Base-by-base conservation (phyloP, 148 eudicot genomes). In the Dianthus caryophyllus region DNA sequence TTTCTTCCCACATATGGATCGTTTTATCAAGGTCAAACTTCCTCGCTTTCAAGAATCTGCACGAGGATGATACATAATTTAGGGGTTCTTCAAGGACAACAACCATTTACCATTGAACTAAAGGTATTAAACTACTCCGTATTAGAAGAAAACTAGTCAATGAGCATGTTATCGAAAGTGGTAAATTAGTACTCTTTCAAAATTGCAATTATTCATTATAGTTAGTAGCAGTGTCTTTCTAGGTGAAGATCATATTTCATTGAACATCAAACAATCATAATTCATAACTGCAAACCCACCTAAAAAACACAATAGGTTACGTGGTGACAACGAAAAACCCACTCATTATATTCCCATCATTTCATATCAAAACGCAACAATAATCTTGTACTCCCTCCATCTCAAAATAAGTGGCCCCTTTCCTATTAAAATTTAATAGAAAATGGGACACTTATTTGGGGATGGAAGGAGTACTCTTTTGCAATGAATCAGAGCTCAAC, bases 1-100 rank as follows among this genome's bases (percentile, higher is more conserved):
- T 94, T 73, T 94, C 99, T 75, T 80, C 82, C 99, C 99, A 94
- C 99, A 94, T 94, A 69, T 86, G 86, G 39, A 86, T 57, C 14
- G 99, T 76, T 84, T 82, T 88, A 67, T 88, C 92, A 75, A 83
- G 80, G 55, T 94, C 99, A 78, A 88, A 94, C 79, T 82, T 90
- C 80, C 99, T 88, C 75, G 99, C 99, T 82, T 88, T 94, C 82
- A 94, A 76, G 77, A 94, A 94, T 81, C 99, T 94, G 93, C 77
- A 80, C 22, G 33, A 59, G 66, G 47, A 72, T 41, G 56, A 66
- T 67, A 50, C 62, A 39, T 41, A 59, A 51, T 31, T 52, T 41
- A 61, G 41, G 30, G 38, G 26, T 25, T 27, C 25, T 25, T 33
- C 64, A 29, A 41, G 26, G 54, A 26, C 10, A 29, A 71, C 0